phyloP scores from a whole-genome alignment of 495 filamentous ascomycete species.

The Aspergillus cavernicola region DNA sequence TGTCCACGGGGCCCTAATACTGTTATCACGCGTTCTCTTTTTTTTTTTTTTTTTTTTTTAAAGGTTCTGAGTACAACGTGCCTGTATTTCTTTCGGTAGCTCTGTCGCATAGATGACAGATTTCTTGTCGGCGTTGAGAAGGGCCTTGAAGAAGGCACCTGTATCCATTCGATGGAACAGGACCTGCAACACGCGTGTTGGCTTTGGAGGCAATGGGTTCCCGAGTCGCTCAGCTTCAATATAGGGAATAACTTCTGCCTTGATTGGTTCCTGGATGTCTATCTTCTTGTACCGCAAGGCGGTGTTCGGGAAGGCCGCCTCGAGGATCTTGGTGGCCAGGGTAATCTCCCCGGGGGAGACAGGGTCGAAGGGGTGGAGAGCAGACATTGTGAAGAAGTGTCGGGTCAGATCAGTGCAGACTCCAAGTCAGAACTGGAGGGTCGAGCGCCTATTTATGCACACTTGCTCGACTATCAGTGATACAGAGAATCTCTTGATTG shows the following conservation, averaged over 20 bases:
- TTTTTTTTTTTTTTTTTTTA: too few species aligned
- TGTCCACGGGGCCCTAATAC: conserved; percentile 33
- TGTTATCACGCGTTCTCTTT: too few species aligned
- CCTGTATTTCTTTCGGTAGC: conserved; percentile 38
- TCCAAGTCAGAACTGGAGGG: too few species aligned
- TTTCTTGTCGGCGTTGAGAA: conserved; percentile 33
- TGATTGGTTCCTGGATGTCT: conserved; percentile 37
- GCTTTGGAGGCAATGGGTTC: conserved; percentile 28
- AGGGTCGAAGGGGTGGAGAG: conserved; percentile 39
- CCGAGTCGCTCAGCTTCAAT: conserved; percentile 37
- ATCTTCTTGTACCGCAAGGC: conserved; percentile 38
- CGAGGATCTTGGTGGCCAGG: conserved; percentile 34
- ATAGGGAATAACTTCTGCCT: conserved; percentile 36
- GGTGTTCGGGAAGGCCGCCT: conserved; percentile 33
- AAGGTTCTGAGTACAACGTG: conserved; percentile 8
- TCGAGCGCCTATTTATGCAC: too few species aligned
- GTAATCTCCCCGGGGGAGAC: conserved; percentile 39
- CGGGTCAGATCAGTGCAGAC: too few species aligned
- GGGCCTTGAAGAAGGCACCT: conserved; percentile 36
- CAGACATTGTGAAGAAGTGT: conserved; percentile 2
- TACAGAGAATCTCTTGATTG: too few species aligned
- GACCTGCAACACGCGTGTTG: conserved; percentile 36
- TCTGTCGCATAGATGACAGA: conserved; percentile 35
- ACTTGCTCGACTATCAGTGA: too few species aligned
- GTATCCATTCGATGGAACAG: conserved; percentile 38